Conservation (phyloP, 331 rosid species). For the Rhamnella rubrinervis region DNA sequence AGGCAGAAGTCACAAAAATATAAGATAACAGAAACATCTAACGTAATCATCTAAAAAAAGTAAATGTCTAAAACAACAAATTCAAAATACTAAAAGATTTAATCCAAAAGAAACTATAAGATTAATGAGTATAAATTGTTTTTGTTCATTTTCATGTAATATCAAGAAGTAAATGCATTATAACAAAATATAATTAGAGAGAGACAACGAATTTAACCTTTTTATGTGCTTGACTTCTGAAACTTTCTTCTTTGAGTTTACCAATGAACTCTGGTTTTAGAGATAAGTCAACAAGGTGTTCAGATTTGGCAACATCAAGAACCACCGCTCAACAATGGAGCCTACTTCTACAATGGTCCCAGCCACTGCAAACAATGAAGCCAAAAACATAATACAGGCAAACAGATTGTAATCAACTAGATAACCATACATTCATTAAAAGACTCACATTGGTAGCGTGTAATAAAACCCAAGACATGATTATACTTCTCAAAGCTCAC, state of each 20-base stretch:
- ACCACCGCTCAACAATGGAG: slow-evolving; percentile 68
- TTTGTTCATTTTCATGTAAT: background rate
- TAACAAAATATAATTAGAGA: background rate
- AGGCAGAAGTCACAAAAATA: slow-evolving; percentile 17
- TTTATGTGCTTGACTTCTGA: slow-evolving; percentile 41
- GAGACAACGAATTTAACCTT: slow-evolving; percentile 47
- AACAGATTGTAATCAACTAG: slow-evolving; percentile 11
- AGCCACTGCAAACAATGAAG: slow-evolving; percentile 50
- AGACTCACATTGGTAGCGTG: slow-evolving; percentile 71
- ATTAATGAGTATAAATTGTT: too few relatives aligned
- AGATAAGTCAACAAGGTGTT: slow-evolving; percentile 74
- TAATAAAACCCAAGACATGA: slow-evolving; percentile 77
- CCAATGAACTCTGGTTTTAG: slow-evolving; percentile 60
- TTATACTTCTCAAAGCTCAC: slow-evolving; percentile 69
- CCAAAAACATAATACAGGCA: slow-evolving; percentile 11
- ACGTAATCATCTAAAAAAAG: too few relatives aligned
- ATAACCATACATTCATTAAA: slow-evolving; percentile 17
- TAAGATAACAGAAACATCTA: slow-evolving; percentile 14
- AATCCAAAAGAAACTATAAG: too few relatives aligned
- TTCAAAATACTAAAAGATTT: too few relatives aligned
- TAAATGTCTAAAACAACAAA: too few relatives aligned
- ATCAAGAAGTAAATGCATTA: background rate
- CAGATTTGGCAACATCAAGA: slow-evolving; percentile 78
- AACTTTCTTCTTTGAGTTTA: slow-evolving; percentile 42
- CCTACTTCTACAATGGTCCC: slow-evolving; percentile 56